Evolutionary conservation across 169 alveolate genomes (phyloP), one percentile per base, ranked within the genome.

Genomic region (Cyclospora cayetanensis): DNA sequence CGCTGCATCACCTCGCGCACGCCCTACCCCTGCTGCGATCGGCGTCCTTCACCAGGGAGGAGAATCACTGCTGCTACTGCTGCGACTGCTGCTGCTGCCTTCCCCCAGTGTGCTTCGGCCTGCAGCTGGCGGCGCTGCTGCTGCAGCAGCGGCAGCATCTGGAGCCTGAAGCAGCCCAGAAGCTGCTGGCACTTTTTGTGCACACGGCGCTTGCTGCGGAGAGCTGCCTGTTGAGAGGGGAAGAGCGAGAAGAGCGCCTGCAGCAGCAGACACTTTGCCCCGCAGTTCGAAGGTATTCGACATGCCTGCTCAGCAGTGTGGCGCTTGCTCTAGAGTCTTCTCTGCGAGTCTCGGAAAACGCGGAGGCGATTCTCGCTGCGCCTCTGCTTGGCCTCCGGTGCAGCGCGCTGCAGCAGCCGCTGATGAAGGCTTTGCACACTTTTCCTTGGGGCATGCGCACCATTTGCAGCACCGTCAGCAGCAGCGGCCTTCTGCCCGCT

Each of bases 91-190:
- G 27, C 15, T 9, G 34, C 70, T 55, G 15, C 70, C n/a, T 55
- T 7, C 70, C 70, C 25, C 70, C 70, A 7, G 34, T 55, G 7
- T 55, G 34, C n/a, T 55, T 11, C 70, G 70, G 31, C 31, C 70
- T 55, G 70, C 70, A 20, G 27, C 70, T 55, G 34, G 70, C 70
- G 27, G 70, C 70, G 70, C 70, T 55, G 15, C 70, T 55, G 70
- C 70, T 55, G 34, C 11, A 55, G 70, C 70, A 55, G 70, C 70
- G n/a, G 70, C 70, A 55, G 70, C 72, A 60, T 25, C 72, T 22
- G 72, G 37, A 60, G 63, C 63, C 12, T 25, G 37, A 60, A 34
- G 37, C 18, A 60, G 31, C 3, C 7, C 15, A 60, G 29, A 15
- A n/a, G 72, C 72, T 60, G 18, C 35, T 60, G n/a, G 31, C 72